Percentiles rank a stretch among this genome's conserved stretches.
Conservation (phyloP, 139 green algal species). For the Ettlia oleoabundans region DNA sequence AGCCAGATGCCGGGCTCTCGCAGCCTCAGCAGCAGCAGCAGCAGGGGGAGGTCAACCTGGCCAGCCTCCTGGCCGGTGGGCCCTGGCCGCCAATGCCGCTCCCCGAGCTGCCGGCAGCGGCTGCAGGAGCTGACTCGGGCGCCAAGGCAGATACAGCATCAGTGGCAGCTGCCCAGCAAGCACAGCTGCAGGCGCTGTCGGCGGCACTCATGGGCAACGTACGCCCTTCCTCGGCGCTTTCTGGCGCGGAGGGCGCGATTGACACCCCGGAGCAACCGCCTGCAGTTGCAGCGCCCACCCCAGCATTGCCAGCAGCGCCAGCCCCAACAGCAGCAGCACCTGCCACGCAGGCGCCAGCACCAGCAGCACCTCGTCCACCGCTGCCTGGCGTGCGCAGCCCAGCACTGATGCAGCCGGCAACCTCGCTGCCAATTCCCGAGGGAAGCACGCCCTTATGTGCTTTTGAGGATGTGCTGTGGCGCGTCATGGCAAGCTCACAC, state of each 20-base stretch:
- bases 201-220: slow-evolving; percentile 8
- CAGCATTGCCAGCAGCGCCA: too few species aligned
- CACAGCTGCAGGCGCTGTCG: slow-evolving; percentile 21
- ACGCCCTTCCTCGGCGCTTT: not conserved
- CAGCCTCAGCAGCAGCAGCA: slow-evolving; percentile 8
- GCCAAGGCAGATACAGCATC: not conserved
- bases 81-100: not conserved
- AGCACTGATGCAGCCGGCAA: too few species aligned
- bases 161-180: not conserved
- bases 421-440: not conserved
- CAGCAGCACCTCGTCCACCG: too few species aligned
- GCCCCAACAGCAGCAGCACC: too few species aligned
- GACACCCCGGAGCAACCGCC: not conserved
- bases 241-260: not conserved
- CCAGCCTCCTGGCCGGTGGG: not conserved
- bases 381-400: too few species aligned
- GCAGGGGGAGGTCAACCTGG: not conserved
- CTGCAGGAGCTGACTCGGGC: not conserved
- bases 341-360: too few species aligned
- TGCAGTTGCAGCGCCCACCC: not conserved
- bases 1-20: not conserved
- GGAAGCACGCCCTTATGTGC: not conserved
- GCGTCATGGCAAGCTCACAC: slow-evolving; percentile 1
- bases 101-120: not conserved
- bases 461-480: slow-evolving; percentile 7